Evolutionary conservation across 192 early-diverging fungal genomes (phyloP), one percentile per base, ranked within the genome.

Genomic region (Umbelopsis sp.): DNA sequence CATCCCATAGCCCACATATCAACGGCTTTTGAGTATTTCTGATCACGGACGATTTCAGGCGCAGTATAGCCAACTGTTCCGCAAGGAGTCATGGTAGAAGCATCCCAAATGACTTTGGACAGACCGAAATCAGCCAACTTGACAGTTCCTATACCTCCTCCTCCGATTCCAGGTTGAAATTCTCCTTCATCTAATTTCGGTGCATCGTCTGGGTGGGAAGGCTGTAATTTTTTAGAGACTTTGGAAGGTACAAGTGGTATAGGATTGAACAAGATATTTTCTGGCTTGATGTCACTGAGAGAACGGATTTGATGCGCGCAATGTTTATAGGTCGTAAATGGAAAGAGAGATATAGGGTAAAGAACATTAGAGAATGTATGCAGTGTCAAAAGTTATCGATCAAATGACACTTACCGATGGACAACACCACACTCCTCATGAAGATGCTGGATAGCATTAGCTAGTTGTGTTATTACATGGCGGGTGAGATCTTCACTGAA

Each of bases 61-160:
- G 96, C 96, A 5, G 95, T 94, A 68, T 97, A 97, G 25, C 94
- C 93, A 6, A 95, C 90, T 17, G 96, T 97, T 7, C 95, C 95
- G 67, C 94, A 96, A 10, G 96, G 96, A 38, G 96, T 97, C 80
- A 87, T 87, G 8, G 94, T 94, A 5, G 88, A 83, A 71, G 92
- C 87, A 69, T 94, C 86, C 88, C 92, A 92, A 7, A 94, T 87
- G 7, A 94, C 88, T 77, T 95, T 95, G 52, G 93, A 94, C 36
- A 96, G 75, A 6, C 95, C 94, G 85, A 96, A 96, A 81, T 96
- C 94, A 25, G 93, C 93, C 52, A 96, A 87, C 78, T 93, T 94
- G 72, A 96, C 86, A 36, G 81, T 74, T 9, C 93, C 95, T 73
- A 96, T 93, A 32, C 93, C 91, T 43, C 92, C 93, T 49, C 91